Base-by-base conservation (phyloP, 345 rosid genomes). In the Adansonia digitata region DNA sequence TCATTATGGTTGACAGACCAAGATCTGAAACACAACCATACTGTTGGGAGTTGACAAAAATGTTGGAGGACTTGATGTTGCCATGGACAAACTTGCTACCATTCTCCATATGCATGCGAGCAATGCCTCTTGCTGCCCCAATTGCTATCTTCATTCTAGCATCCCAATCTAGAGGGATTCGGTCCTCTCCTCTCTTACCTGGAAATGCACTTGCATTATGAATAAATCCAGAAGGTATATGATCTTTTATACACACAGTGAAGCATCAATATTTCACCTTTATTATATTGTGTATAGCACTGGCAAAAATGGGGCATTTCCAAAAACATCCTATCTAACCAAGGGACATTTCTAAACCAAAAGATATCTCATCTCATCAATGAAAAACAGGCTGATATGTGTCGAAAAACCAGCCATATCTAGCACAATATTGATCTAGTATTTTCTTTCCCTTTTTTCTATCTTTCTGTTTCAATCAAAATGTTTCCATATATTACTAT, bases 71-170 rank as follows among this genome's bases (percentile, higher is more conserved):
- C 79, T 93, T 95, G 80, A 95, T 85, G 85, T 95, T 95, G 45
- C 98, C 98, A 26, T 95, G 98, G 48, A 90, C 96, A 48, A 95
- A 81, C 71, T 85, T 95, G 29, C 94, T 94, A 0, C 81, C 80
- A 77, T 88, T 91, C 69, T 88, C 98, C 29, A 73, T 40, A 68
- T 95, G 98, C 69, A 95, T 85, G 35, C 86, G 81, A 0, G 93
- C 86, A 17, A 93, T 85, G 72, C 98, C 98, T 85, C 89, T 87
- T 45, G 98, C 96, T 62, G 98, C 89, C 2, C 99, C 99, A n/a
- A 90, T 72, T 0, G 94, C 94, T 17, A 93, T 90, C 60, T 81
- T 86, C 92, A 89, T 89, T 72, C 98, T 86, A n/a, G 93, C 74
- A 62, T 90, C 90, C 99, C 99, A 95, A 63, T 90, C 92, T 37